Evolutionary conservation across 1,284 basidiomycete species (phyloP), one percentile per base, ranked within the genome.

Genomic region (Puccinia novopanici): DNA sequence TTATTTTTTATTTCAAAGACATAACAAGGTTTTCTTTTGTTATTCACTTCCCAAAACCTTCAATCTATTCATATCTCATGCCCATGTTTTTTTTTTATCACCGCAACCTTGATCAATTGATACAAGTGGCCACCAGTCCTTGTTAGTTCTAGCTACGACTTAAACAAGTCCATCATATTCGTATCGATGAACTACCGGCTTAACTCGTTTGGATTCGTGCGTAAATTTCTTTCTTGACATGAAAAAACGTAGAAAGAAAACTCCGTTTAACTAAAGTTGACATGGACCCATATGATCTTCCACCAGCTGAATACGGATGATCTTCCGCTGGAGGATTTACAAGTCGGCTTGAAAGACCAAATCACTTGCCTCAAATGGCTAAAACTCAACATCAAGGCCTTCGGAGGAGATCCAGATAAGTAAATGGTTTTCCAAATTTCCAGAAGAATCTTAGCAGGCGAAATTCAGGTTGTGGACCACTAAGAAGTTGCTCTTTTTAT

Each of bases 401-500:
- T 92, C 83, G 91, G 91, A 2, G 91, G 91, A 0, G 90, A 91
- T 84, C 88, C 89, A 22, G 82, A 84, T 55, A 90, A 90, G 86
- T 79, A 10, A 19, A 68, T 63, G 9, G 19, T 75, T 42, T 68
- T 24, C 27, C 48, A 13, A 27, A 48, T 27, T 27, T 40, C 15
- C 24, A 27, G 12, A 34, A n/a, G 2, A 42, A 45, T 19, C 37
- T 59, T 17, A 74, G 8, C 19, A 75, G 27, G 63, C 5, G 45
- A 48, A 75, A 12, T 17, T n/a, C 55, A 42, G n/a, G 57, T 2
- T 27, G 17, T 63, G 4, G 40, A 9, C 67, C 37, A 50, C 30
- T 45, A 6, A 22, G 15, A 48, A 68, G 0, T 12, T 37, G 22
- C 50, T 10, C 55, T 59, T 37, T 22, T 24, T 24, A 27, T 19